phyloP scores from a whole-genome alignment of 1,284 basidiomycete species.

The Apiotrichum gracile region DNA sequence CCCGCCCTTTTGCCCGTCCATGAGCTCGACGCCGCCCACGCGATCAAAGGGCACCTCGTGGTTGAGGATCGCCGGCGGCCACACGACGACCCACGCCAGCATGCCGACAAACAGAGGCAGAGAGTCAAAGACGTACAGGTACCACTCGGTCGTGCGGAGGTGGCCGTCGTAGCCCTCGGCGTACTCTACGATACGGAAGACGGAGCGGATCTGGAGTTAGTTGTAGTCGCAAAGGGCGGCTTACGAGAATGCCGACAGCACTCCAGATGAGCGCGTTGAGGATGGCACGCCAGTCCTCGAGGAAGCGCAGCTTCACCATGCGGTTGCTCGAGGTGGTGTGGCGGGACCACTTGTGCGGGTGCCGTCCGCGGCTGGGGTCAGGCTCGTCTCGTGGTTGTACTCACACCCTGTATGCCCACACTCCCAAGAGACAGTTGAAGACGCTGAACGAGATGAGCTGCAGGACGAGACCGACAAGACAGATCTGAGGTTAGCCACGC shows the following conservation, averaged over 20 bases:
- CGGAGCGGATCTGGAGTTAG: conserved; percentile 51
- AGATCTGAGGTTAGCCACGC: conserved; percentile 46
- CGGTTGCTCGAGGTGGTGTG: neutral
- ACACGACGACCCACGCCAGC: conserved; percentile 31
- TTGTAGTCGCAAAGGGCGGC: conserved; percentile 23
- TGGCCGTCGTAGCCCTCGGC: conserved; percentile 59
- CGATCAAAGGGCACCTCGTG: too few species aligned
- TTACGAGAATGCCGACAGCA: conserved; percentile 59
- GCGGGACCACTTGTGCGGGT: neutral
- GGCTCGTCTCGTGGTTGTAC: neutral
- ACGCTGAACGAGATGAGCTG: conserved; percentile 59
- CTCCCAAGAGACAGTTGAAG: conserved; percentile 55
- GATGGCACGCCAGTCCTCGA: conserved; percentile 28
- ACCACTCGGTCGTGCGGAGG: conserved; percentile 57
- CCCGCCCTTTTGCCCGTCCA: too few species aligned
- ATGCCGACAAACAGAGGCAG: conserved; percentile 55
- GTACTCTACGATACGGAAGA: conserved; percentile 61
- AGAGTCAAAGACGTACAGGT: conserved; percentile 63
- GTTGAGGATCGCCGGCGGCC: too few species aligned
- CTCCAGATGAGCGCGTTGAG: conserved; percentile 54
- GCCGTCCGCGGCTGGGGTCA: neutral
- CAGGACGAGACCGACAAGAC: conserved; percentile 57
- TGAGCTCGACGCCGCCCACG: too few species aligned
- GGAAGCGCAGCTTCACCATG: too few species aligned
- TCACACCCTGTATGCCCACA: conserved; percentile 56